A percentile compares a stretch with the other conserved stretches of the same genome.
These are phyloP conservation scores for Jaminaea rosea DNA, from an alignment of 1,284 basidiomycete genomes.

Conservation along the genomic window DNA sequence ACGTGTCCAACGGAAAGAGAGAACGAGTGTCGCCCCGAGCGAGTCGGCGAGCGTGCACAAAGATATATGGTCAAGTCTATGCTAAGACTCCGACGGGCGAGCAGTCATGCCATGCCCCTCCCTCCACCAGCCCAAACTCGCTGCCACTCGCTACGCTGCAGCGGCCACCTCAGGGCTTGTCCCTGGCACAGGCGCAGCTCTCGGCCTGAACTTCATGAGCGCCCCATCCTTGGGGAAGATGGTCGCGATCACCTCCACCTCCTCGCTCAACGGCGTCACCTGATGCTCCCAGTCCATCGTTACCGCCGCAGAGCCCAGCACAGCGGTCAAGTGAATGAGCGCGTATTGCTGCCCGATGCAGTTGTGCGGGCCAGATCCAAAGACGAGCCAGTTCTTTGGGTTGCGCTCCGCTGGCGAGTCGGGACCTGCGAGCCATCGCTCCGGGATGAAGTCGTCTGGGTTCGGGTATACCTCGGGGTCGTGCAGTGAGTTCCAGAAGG, in stretches of 20 bases:
- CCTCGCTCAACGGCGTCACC: conserved; percentile 65
- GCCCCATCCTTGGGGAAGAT: conserved; percentile 91
- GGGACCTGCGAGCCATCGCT: conserved; percentile 84
- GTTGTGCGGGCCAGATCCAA: conserved; percentile 70
- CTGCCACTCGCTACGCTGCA: conserved; percentile 14
- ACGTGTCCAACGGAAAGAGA: too few relatives aligned
- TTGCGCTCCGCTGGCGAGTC: conserved; percentile 66
- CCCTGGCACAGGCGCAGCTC: conserved; percentile 26
- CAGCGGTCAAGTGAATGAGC: conserved; percentile 77
- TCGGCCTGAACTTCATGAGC: conserved; percentile 59
- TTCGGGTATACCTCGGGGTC: conserved; percentile 80
- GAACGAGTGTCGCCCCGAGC: too few relatives aligned
- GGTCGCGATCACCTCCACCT: conserved; percentile 55
- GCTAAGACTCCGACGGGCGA: too few relatives aligned
- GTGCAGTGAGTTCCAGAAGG: conserved; percentile 83
- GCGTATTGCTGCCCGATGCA: conserved; percentile 93
- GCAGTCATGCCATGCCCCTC: too few relatives aligned
- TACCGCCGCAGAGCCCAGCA: conserved; percentile 72
- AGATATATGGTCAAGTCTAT: too few relatives aligned
- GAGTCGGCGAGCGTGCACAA: too few relatives aligned
- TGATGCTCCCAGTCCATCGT: conserved; percentile 84
- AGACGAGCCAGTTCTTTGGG: conserved; percentile 92
- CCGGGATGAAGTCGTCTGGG: conserved; percentile 73
- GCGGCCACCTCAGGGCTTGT: conserved; percentile 35
- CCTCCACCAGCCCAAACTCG: too few relatives aligned